phyloP scores from a whole-genome alignment of 805 yeast species.

The Metschnikowia drakensbergensis region DNA sequence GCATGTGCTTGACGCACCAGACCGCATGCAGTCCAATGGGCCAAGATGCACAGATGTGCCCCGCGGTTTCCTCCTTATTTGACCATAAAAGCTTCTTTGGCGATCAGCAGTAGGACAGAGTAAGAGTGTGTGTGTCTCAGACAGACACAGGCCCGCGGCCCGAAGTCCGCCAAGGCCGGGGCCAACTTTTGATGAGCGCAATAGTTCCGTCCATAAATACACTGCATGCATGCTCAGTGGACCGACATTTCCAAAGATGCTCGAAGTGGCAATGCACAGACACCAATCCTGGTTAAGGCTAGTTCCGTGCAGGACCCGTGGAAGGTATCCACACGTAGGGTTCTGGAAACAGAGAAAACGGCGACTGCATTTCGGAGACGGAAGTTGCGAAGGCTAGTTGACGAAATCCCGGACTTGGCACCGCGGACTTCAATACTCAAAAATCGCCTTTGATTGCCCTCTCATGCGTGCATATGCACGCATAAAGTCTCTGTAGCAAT shows the following conservation, averaged over 20 bases:
- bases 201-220: not conserved
- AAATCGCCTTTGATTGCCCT: not conserved
- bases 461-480: not conserved
- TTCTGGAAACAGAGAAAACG: too few relatives aligned
- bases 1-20: not conserved
- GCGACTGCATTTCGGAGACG: too few relatives aligned
- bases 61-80: too few relatives aligned
- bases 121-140: too few relatives aligned
- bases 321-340: not conserved
- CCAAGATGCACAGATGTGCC: not conserved
- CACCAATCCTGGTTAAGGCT: too few relatives aligned
- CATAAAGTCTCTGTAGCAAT: not conserved
- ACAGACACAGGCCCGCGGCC: too few relatives aligned
- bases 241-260: not conserved
- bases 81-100: too few relatives aligned
- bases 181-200: not conserved
- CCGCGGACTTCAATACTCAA: not conserved
- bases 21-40: not conserved
- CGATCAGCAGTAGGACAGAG: too few relatives aligned
- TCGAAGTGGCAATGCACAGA: not conserved
- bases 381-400: not conserved
- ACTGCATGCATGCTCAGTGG: not conserved
- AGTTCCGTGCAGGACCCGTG: not conserved
- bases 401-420: not conserved
- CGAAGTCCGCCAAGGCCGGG: too few relatives aligned